Conservation (phyloP, 306 rosid species). For the Pyrus pyrifolia region DNA sequence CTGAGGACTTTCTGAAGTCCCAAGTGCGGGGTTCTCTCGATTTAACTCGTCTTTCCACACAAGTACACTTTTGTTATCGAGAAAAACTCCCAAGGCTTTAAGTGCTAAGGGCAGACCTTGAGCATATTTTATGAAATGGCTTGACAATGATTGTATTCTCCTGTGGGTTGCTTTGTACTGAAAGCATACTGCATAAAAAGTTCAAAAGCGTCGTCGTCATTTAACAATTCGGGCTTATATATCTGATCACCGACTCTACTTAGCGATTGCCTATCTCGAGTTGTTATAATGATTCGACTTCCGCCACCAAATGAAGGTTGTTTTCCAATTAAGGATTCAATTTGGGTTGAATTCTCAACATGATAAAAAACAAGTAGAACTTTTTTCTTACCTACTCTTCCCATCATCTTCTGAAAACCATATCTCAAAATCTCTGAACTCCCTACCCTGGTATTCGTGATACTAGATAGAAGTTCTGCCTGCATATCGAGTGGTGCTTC, state of each 20-base stretch:
- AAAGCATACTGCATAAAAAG: conserved; percentile 16
- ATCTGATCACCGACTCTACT: background rate
- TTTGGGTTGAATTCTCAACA: background rate
- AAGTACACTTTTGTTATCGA: background rate
- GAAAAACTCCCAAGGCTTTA: conserved; percentile 6
- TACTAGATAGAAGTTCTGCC: conserved; percentile 6
- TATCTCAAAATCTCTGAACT: background rate
- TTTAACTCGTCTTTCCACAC: conserved; percentile 1
- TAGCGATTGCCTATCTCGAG: conserved; percentile 4
- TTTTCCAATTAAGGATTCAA: conserved; percentile 6
- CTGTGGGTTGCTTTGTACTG: background rate
- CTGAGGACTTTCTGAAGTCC: conserved; percentile 7
- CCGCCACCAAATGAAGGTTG: conserved; percentile 1
- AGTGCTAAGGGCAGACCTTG: conserved; percentile 6
- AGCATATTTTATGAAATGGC: background rate
- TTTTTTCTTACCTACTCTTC: conserved; percentile 3
- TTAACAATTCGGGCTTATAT: background rate
- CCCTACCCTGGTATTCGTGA: background rate
- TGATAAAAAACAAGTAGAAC: conserved; percentile 19
- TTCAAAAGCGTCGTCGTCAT: conserved; percentile 2
- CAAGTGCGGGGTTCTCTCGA: conserved; percentile 2
- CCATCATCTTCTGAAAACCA: background rate
- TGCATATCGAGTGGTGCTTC: background rate
- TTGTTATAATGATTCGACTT: conserved; percentile 23
- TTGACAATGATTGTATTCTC: background rate